Conservation (phyloP, 2,329 filamentous ascomycete genomes). For the Hymenoscyphus linearis region DNA sequence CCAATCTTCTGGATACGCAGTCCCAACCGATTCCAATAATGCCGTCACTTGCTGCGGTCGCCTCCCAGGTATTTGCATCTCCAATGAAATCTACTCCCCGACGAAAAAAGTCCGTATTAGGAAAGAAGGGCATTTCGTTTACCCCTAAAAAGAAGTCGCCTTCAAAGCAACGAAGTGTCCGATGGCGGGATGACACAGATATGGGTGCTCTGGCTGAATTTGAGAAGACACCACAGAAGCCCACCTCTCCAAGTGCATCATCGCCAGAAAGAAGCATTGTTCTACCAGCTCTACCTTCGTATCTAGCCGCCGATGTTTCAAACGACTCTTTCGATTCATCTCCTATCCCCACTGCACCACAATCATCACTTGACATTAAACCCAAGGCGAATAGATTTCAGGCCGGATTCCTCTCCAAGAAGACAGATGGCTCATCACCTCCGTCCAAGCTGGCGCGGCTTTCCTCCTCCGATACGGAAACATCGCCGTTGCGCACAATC, state of each 20-base stretch:
- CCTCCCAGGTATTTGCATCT: conserved; percentile 42
- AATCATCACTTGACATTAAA: conserved; percentile 55
- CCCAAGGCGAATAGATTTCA: conserved; percentile 76
- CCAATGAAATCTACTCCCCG: conserved; percentile 77
- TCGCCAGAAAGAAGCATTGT: conserved; percentile 42
- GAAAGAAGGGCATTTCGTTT: conserved; percentile 71
- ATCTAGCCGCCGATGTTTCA: conserved; percentile 36
- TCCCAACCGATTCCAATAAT: conserved; percentile 30
- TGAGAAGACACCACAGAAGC: conserved; percentile 78
- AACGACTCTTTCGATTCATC: conserved; percentile 42
- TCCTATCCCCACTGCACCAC: conserved; percentile 50
- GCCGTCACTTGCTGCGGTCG: conserved; percentile 34
- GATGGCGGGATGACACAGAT: conserved; percentile 90
- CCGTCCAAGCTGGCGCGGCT: conserved; percentile 50
- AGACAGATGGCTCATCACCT: conserved; percentile 49
- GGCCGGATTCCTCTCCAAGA: conserved; percentile 76
- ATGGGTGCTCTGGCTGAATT: conserved; percentile 84
- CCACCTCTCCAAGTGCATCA: conserved; percentile 50
- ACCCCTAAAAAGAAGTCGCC: conserved; percentile 75
- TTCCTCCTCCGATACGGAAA: conserved; percentile 50
- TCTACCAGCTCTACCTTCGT: conserved; percentile 49
- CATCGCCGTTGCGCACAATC: conserved; percentile 50
- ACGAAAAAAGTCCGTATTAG: conserved; percentile 60
- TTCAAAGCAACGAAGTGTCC: conserved; percentile 64
- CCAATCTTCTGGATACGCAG: conserved; percentile 30